Conservation (phyloP, 768 basidiomycete genomes). For the Mrakia blollopis region DNA sequence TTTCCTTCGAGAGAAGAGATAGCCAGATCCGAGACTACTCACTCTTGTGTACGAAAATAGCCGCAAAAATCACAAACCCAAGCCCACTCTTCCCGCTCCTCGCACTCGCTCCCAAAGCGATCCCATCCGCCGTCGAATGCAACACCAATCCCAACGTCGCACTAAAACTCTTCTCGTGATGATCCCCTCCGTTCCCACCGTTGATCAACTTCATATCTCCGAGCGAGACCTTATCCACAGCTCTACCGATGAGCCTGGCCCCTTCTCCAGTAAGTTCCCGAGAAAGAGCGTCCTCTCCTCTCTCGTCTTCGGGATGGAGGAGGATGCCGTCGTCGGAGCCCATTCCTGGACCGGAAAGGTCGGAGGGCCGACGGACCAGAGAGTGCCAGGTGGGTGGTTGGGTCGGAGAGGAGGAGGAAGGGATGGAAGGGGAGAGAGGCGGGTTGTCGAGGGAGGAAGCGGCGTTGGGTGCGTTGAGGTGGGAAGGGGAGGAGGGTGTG, state of each 20-base stretch:
- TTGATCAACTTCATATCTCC: neutral
- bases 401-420: constrained; percentile 45
- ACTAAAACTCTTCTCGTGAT: constrained; percentile 14
- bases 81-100: constrained; percentile 48
- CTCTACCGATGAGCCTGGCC: constrained; percentile 20
- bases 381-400: constrained; percentile 38
- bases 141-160: constrained; percentile 78
- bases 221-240: constrained; percentile 25
- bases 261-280: constrained; percentile 35
- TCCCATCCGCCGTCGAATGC: constrained; percentile 73
- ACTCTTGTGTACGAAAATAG: constrained; percentile 85
- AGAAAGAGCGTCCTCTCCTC: neutral
- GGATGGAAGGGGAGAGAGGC: neutral
- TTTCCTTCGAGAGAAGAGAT: too few relatives aligned
- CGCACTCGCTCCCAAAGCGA: constrained; percentile 71
- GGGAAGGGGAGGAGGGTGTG: constrained; percentile 24
- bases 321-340: neutral
- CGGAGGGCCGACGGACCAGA: neutral
- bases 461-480: constrained; percentile 43
- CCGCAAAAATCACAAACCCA: constrained; percentile 81
- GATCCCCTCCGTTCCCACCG: neutral
- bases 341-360: too few relatives aligned
- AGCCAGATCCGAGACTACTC: too few relatives aligned
- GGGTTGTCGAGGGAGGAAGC: constrained; percentile 54
- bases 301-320: neutral